Base-by-base conservation (phyloP, 768 basidiomycete species). In the Amanita polypyramis region DNA sequence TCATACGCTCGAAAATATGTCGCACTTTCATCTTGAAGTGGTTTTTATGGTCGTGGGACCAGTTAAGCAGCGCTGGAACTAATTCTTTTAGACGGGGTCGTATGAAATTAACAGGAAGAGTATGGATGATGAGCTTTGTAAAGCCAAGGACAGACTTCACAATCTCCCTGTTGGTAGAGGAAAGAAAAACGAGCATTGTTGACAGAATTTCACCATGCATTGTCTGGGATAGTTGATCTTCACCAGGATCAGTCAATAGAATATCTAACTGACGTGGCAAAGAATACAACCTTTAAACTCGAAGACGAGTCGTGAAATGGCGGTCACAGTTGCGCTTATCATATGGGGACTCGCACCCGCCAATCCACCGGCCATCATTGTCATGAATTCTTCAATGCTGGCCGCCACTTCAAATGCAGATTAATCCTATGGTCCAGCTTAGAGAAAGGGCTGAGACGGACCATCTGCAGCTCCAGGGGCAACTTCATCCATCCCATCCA, bases 21-120 rank as follows among this genome's bases (percentile, higher is more conserved):
- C 91, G 81, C 19, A 96, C 92, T 69, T 97, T 97, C 43, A 77
- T 72, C 64, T 98, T 98, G 80, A 99, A 98, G 61, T 97, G 96
- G 58, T 98, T 98, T 62, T 95, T 95, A 67, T 98, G 95, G 59
- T 97, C 94, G 60, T 96, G 92, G 4, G 91, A 90, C 92, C 96
- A 95, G 39, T 73, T 74, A 29, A 98, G 70, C 10, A 99, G 73
- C 0, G 83, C 85, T 0, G 91, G 88, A 0, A 98, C 88, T 19
- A 98, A 72, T 19, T 71, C 71, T 20, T 73, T 70, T 7, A 99
- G 71, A 55, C 94, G 82, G 0, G 85, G 86, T n/a, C 74, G 75
- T 38, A 96, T 68, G 51, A 89, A 64, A 3, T 83, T 75, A 0
- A 70, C 55, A 0, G 92, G 75, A 20, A 97, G 74, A 0, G 90